Evolutionary conservation across 2,329 filamentous ascomycete species (phyloP).

Genomic region (Botryotinia globosa): DNA sequence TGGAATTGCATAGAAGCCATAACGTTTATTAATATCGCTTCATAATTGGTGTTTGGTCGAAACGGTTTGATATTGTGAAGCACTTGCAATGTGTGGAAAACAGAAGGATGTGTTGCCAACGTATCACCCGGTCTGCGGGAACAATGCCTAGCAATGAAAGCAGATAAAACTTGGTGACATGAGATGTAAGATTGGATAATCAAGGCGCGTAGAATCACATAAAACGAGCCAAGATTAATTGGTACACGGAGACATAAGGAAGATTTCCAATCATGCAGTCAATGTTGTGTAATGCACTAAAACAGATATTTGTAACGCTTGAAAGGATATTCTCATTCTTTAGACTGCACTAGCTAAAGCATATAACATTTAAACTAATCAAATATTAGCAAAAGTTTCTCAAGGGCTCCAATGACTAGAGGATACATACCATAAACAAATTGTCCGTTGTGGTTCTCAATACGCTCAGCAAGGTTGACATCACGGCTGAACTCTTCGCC

Average conservation of each 20-base stretch:
- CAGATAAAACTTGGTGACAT: background rate
- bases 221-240: background rate
- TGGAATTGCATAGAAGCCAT: background rate
- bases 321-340: conserved; percentile 14
- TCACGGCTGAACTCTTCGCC: conserved; percentile 40
- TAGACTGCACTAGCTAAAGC: conserved; percentile 18
- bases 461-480: conserved; percentile 45
- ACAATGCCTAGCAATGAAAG: too few relatives aligned
- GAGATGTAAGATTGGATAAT: too few relatives aligned
- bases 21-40: background rate
- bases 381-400: background rate
- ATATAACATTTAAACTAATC: conserved; percentile 11
- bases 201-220: background rate
- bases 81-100: background rate
- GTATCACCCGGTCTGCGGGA: background rate
- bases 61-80: background rate
- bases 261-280: background rate
- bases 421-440: conserved; percentile 41
- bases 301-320: background rate
- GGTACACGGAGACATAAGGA: background rate
- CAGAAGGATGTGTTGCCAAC: background rate
- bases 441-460: conserved; percentile 42
- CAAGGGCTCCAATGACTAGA: background rate
- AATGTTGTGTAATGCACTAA: background rate
- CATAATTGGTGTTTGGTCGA: background rate